These are phyloP conservation scores for Piper longum DNA, from an alignment of 164 flowering plant species.

Conservation along the genomic window DNA sequence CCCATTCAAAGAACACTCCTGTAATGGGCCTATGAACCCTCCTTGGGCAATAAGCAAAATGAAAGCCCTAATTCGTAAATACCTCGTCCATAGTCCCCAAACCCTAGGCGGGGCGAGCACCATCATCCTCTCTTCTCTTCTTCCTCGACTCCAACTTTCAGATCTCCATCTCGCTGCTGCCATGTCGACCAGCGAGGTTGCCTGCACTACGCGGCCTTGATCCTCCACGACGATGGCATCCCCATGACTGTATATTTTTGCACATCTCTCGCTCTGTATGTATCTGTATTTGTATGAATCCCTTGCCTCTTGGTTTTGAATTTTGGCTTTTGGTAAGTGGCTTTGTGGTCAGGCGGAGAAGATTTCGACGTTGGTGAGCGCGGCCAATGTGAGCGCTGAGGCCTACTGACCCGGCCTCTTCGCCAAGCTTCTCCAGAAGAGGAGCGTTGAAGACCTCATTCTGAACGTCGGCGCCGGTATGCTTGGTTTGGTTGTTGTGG, in stretches of 20 bases:
- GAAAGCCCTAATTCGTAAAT: no score
- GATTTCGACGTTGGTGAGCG: conserved; percentile 4
- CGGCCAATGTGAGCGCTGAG: conserved; percentile 9
- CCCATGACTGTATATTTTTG: conserved; percentile 5
- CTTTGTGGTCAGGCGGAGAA: conserved; percentile 5
- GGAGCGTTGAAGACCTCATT: conserved; percentile 7
- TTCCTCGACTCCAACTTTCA: neutral
- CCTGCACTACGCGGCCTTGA: conserved; percentile 10
- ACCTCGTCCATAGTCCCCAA: no score
- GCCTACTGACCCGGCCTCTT: conserved; percentile 12
- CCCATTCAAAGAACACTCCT: no score
- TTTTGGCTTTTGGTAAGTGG: neutral
- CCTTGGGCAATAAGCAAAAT: no score
- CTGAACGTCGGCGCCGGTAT: conserved; percentile 10
- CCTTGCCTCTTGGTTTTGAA: neutral
- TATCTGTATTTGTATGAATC: neutral
- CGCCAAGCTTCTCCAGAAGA: conserved; percentile 10
- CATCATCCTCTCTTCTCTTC: neutral
- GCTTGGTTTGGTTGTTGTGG: neutral
- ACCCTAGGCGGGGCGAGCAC: neutral
- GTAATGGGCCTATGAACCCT: no score
- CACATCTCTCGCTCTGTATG: no score
- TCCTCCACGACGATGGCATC: conserved; percentile 14
- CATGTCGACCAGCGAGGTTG: conserved; percentile 7
- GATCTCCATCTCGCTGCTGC: neutral